phyloP scores from a whole-genome alignment of 768 basidiomycete species.

The Xerocomus potaroensis region DNA sequence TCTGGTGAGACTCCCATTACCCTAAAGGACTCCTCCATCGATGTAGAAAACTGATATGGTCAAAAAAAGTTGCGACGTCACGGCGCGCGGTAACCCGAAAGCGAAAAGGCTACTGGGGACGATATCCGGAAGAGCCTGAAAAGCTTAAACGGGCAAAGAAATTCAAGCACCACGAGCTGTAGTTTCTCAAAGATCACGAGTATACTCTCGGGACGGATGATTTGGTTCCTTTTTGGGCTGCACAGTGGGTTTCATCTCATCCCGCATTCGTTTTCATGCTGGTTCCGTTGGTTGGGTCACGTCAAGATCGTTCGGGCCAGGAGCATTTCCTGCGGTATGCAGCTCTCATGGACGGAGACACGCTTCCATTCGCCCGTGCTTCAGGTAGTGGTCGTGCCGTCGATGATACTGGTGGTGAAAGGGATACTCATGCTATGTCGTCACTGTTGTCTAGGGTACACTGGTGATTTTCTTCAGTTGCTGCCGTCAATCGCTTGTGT shows the following conservation, averaged over 20 bases:
- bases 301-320: slow-evolving; percentile 41
- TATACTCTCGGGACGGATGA: slow-evolving; percentile 55
- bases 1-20: slow-evolving; percentile 6
- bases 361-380: slow-evolving; percentile 49
- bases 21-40: too few species aligned
- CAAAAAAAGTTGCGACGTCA: slow-evolving; percentile 67
- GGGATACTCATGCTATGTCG: background rate
- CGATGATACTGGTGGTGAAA: slow-evolving; percentile 48
- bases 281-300: background rate
- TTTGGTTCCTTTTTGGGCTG: slow-evolving; percentile 61
- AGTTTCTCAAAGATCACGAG: slow-evolving; percentile 51
- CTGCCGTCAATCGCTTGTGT: too few species aligned
- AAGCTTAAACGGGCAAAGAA: slow-evolving; percentile 47
- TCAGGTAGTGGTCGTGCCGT: slow-evolving; percentile 53
- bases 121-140: slow-evolving; percentile 43
- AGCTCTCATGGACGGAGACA: slow-evolving; percentile 37
- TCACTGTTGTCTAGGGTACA: too few species aligned
- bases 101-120: slow-evolving; percentile 39
- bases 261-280: slow-evolving; percentile 30
- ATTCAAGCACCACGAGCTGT: slow-evolving; percentile 41
- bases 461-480: too few species aligned
- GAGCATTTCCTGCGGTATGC: slow-evolving; percentile 50
- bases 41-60: background rate
- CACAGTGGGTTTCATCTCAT: slow-evolving; percentile 57
- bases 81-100: slow-evolving; percentile 70